phyloP scores from a whole-genome alignment of 139 green algal genomes.

The Coelastrella sp. region DNA sequence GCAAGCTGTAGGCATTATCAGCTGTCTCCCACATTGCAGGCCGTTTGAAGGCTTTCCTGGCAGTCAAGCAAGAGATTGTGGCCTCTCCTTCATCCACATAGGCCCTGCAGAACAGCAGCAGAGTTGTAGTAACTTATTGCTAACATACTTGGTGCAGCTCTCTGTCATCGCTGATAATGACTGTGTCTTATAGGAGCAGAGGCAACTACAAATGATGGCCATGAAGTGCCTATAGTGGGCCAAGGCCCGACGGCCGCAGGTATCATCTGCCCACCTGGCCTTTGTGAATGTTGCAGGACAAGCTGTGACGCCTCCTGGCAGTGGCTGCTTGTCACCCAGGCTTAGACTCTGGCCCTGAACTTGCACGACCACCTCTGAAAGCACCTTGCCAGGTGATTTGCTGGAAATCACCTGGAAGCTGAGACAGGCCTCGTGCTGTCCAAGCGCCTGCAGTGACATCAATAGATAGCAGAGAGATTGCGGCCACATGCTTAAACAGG shows the following conservation, averaged over 20 bases:
- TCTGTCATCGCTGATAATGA: not conserved
- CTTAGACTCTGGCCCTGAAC: slow-evolving; percentile 30
- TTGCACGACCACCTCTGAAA: not conserved
- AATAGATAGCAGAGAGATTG: too few species aligned
- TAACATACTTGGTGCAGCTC: not conserved
- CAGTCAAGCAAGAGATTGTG: not conserved
- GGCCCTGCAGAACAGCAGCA: slow-evolving; percentile 14
- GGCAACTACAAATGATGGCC: not conserved
- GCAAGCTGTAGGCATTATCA: slow-evolving; percentile 22
- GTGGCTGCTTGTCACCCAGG: slow-evolving; percentile 10
- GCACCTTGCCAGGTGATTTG: not conserved
- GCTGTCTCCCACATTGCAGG: slow-evolving; percentile 36
- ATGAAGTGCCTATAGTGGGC: not conserved
- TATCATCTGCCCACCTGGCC: not conserved
- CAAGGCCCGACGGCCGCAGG: not conserved
- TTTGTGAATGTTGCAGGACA: slow-evolving; percentile 39
- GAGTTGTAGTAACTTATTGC: not conserved
- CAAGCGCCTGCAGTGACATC: slow-evolving; percentile 21
- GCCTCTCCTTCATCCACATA: slow-evolving; percentile 44
- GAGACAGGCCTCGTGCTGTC: slow-evolving; percentile 14
- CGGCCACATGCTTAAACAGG: too few species aligned
- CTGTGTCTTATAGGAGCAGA: not conserved
- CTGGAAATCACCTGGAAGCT: slow-evolving; percentile 19
- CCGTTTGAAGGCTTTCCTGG: not conserved
- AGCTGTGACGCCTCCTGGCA: slow-evolving; percentile 34